These are phyloP conservation scores for Ophiostoma piceae DNA, from an alignment of 2,329 filamentous ascomycete species.

Conservation along the genomic window DNA sequence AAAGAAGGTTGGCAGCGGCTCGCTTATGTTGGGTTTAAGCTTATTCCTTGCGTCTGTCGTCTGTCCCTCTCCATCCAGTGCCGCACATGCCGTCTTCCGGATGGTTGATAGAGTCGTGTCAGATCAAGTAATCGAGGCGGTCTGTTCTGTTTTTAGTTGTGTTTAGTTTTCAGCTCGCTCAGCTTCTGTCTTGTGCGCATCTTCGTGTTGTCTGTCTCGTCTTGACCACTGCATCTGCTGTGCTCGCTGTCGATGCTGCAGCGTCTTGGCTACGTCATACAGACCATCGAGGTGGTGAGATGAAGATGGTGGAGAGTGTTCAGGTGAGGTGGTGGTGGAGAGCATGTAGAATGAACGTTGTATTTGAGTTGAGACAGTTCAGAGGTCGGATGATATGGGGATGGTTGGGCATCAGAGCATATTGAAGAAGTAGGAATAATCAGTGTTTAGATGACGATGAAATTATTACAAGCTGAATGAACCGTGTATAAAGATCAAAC, in stretches of 20 bases:
- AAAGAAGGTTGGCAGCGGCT: neutral
- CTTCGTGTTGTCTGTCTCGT: neutral
- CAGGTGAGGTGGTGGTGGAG: neutral
- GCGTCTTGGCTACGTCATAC: constrained; percentile 10
- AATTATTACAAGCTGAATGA: too few relatives aligned
- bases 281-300: neutral
- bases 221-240: neutral
- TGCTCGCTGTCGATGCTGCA: neutral
- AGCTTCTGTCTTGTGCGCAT: neutral
- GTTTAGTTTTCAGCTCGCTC: neutral
- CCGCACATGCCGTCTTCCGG: neutral
- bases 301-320: neutral
- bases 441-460: too few relatives aligned
- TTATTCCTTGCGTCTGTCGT: neutral
- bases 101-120: too few relatives aligned
- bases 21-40: neutral
- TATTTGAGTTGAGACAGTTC: neutral
- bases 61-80: neutral
- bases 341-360: neutral
- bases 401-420: too few relatives aligned
- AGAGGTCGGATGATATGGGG: too few relatives aligned
- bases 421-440: too few relatives aligned
- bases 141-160: neutral
- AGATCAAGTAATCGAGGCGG: neutral
- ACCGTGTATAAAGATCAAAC: too few relatives aligned